Evolutionary conservation across 805 yeast species (phyloP).

Genomic region (Yueomyces sp.): DNA sequence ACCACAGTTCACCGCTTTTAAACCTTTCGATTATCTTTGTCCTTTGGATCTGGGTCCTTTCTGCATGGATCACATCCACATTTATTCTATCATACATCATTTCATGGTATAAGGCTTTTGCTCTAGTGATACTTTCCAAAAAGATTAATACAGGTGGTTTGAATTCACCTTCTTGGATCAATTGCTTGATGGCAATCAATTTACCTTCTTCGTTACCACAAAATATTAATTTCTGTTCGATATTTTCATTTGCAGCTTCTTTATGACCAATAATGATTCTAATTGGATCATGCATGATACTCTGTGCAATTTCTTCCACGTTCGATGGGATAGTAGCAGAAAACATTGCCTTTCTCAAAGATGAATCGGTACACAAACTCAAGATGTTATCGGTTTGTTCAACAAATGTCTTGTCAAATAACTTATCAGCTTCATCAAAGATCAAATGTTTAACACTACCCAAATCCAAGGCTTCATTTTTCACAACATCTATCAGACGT

Average conservation of each 20-base stretch:
- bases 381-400: constrained; percentile 84
- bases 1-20: constrained; percentile 89
- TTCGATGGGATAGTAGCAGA: constrained; percentile 93
- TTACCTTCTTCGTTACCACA: constrained; percentile 97
- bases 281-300: constrained; percentile 74
- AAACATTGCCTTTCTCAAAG: constrained; percentile 59
- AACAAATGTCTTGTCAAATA: constrained; percentile 76
- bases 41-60: constrained; percentile 79
- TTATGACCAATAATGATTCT: constrained; percentile 85
- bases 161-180: constrained; percentile 72
- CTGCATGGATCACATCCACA: constrained; percentile 94
- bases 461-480: constrained; percentile 46
- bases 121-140: constrained; percentile 82
- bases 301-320: constrained; percentile 76
- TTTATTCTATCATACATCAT: constrained; percentile 80
- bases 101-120: constrained; percentile 91
- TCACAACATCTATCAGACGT: constrained; percentile 68
- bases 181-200: constrained; percentile 76
- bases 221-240: constrained; percentile 70
- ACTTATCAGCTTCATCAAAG: constrained; percentile 91
- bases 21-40: constrained; percentile 73
- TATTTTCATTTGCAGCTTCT: constrained; percentile 78
- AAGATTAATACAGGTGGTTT: constrained; percentile 89
- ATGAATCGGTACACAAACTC: constrained; percentile 28
- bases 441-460: constrained; percentile 59